Evolutionary conservation across 1,284 basidiomycete species (phyloP).

Genomic region (Microbotryum silenes-acaulis): DNA sequence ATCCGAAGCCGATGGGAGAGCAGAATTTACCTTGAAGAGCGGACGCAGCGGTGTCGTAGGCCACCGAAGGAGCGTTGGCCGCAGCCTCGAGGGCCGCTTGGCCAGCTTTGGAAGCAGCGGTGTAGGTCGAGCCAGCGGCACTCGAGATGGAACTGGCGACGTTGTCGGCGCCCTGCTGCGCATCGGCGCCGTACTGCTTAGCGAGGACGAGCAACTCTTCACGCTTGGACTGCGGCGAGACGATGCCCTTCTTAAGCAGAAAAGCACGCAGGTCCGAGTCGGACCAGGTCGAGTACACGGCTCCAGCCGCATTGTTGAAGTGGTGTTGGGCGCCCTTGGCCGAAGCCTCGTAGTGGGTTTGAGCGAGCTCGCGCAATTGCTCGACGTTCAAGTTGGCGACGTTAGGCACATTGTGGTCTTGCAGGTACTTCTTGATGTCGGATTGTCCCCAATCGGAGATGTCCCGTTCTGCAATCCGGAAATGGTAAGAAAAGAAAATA

Average conservation of each 20-base stretch:
- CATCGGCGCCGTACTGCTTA: conserved; percentile 51
- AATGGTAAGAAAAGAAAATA: too few relatives aligned
- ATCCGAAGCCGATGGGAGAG: not conserved
- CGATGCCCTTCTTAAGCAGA: conserved; percentile 76
- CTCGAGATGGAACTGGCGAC: conserved; percentile 15
- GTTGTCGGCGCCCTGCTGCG: not conserved
- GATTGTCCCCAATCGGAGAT: conserved; percentile 28
- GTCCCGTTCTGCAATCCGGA: not conserved
- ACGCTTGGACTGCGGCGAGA: conserved; percentile 65
- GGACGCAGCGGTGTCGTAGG: conserved; percentile 35
- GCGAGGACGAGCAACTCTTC: conserved; percentile 73
- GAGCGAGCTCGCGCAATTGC: conserved; percentile 35
- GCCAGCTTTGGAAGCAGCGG: conserved; percentile 47
- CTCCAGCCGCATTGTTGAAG: conserved; percentile 50
- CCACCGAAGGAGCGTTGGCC: conserved; percentile 37
- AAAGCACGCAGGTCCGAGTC: conserved; percentile 71
- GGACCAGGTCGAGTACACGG: conserved; percentile 56
- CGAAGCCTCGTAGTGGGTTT: conserved; percentile 32
- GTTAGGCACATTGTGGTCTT: conserved; percentile 57
- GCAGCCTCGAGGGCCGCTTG: conserved; percentile 52
- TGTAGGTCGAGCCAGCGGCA: conserved; percentile 51
- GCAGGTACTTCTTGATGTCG: conserved; percentile 23
- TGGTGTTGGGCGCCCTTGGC: conserved; percentile 57
- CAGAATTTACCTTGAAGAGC: conserved; percentile 47
- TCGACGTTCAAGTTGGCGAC: conserved; percentile 41